Evolutionary conservation across 352 stramenopile species (phyloP).

Genomic region (Pythium aristosporum): DNA sequence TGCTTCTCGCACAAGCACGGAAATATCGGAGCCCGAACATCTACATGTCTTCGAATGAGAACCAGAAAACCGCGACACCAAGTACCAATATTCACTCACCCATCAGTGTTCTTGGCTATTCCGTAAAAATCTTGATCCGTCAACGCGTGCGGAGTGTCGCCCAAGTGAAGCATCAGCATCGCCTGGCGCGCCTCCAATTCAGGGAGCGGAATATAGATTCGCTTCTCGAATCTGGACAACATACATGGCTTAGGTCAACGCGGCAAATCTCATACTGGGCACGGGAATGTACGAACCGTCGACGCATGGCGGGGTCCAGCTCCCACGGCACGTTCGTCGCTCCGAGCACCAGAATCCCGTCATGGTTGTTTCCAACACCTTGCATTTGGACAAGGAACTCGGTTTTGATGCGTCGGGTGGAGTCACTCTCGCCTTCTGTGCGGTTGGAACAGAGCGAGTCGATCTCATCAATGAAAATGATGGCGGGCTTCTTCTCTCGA

Average conservation of each 20-base stretch:
- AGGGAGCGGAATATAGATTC: conserved; percentile 98
- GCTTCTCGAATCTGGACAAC: conserved; percentile 94
- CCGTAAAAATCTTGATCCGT: conserved; percentile 92
- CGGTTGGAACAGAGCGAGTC: conserved; percentile 94
- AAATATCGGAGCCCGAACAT: conserved; percentile 96
- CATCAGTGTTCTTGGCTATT: conserved; percentile 93
- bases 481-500: conserved; percentile 90
- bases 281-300: conserved; percentile 58
- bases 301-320: conserved; percentile 95
- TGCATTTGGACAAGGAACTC: conserved; percentile 99
- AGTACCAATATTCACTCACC: conserved; percentile 44
- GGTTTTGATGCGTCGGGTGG: conserved; percentile 95
- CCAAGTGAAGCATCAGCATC: conserved; percentile 98
- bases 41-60: conserved; percentile 27
- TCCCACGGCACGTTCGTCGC: conserved; percentile 99
- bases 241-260: background rate
- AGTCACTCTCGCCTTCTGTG: conserved; percentile 95
- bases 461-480: conserved; percentile 99
- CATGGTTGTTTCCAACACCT: conserved; percentile 90
- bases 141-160: conserved; percentile 94
- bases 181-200: conserved; percentile 88
- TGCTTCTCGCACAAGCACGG: conserved; percentile 95
- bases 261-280: background rate
- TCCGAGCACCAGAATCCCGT: conserved; percentile 93
- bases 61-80: background rate